phyloP scores from a whole-genome alignment of 2,329 filamentous ascomycete genomes.

The Fusarium robinianum region DNA sequence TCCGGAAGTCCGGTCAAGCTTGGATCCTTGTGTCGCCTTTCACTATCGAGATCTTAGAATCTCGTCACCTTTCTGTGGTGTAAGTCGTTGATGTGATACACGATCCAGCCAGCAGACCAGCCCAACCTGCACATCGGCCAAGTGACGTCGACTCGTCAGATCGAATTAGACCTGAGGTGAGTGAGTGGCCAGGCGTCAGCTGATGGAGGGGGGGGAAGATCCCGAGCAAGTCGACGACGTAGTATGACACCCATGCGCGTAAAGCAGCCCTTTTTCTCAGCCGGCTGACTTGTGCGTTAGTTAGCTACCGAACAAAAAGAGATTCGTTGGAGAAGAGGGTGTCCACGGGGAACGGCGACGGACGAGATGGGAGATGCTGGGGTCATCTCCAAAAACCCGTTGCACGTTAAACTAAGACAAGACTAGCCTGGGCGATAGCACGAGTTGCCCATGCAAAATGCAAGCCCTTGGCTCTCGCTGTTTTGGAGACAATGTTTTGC shows the following conservation, averaged over 20 bases:
- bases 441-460: too few relatives aligned
- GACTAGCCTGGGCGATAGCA: conserved; percentile 1
- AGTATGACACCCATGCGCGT: conserved; percentile 8
- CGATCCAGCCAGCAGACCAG: neutral
- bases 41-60: too few relatives aligned
- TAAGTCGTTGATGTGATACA: conserved; percentile 3
- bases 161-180: conserved; percentile 15
- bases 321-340: conserved; percentile 3
- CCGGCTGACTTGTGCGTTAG: too few relatives aligned
- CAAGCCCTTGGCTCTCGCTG: too few relatives aligned
- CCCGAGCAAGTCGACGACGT: too few relatives aligned
- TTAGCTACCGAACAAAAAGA: too few relatives aligned
- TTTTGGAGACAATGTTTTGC: too few relatives aligned
- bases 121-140: neutral
- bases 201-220: too few relatives aligned
- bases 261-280: too few relatives aligned
- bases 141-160: conserved; percentile 11
- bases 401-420: neutral
- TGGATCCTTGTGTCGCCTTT: too few relatives aligned
- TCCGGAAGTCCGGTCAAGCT: too few relatives aligned
- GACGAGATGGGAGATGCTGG: neutral
- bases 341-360: conserved; percentile 1
- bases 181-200: neutral
- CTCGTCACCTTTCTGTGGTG: neutral
- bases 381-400: neutral